These are phyloP conservation scores for Fusarium chuoi DNA, from an alignment of 2,329 filamentous ascomycete species.

Conservation along the genomic window DNA sequence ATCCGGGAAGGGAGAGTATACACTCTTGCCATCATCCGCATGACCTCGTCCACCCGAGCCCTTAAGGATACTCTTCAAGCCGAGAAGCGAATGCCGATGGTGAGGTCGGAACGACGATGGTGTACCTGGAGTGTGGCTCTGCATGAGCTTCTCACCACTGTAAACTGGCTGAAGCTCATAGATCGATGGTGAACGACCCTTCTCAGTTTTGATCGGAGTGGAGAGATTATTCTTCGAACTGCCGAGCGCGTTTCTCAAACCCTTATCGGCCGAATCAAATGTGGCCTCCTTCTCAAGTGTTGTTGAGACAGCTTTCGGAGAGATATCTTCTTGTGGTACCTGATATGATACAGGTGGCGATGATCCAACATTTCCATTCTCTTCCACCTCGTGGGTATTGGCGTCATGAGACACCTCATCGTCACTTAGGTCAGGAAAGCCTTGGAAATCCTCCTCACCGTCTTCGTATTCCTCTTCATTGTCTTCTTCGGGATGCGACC, in stretches of 20 bases:
- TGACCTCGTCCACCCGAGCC: not conserved
- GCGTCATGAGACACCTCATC: not conserved
- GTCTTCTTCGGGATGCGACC: not conserved
- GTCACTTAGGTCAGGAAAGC: not conserved
- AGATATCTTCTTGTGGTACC: not conserved
- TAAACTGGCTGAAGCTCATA: constrained; percentile 35
- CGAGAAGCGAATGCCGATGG: constrained; percentile 28
- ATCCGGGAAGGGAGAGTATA: not conserved
- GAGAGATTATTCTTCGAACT: not conserved
- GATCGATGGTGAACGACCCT: not conserved
- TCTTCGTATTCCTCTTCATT: not conserved
- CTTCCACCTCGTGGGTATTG: not conserved
- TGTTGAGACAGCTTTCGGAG: not conserved
- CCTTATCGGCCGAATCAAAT: not conserved
- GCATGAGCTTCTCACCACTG: constrained; percentile 20
- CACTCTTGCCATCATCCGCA: not conserved
- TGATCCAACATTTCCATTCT: not conserved
- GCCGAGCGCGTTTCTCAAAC: not conserved
- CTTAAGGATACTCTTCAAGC: constrained; percentile 40
- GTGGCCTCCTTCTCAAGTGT: not conserved
- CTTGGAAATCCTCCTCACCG: not conserved
- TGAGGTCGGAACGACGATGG: constrained; percentile 28
- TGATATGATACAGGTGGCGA: constrained; percentile 17
- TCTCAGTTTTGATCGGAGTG: not conserved
- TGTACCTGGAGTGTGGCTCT: not conserved